phyloP scores from a whole-genome alignment of 495 filamentous ascomycete genomes.

The Trypethelium eluteriae region DNA sequence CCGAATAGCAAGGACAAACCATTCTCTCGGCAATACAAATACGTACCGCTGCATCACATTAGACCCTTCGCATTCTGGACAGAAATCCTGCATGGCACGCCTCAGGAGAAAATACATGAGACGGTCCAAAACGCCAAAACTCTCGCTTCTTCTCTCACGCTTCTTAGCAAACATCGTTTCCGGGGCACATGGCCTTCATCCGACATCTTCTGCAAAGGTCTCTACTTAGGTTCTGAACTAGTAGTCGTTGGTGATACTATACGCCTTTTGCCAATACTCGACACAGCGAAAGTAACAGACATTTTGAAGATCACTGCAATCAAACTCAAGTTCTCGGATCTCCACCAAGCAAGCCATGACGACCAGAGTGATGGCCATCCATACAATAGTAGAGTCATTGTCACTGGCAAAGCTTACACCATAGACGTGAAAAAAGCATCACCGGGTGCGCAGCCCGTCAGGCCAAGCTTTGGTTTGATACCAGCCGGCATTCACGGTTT shows the following conservation, averaged over 20 bases:
- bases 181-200: slow-evolving; percentile 49
- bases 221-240: slow-evolving; percentile 52
- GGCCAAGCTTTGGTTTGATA: slow-evolving; percentile 27
- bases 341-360: slow-evolving; percentile 39
- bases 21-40: slow-evolving; percentile 46
- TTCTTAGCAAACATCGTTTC: slow-evolving; percentile 46
- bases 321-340: slow-evolving; percentile 38
- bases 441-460: slow-evolving; percentile 23
- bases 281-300: slow-evolving; percentile 37
- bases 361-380: slow-evolving; percentile 42
- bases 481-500: slow-evolving; percentile 38
- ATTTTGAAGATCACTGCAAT: slow-evolving; percentile 49
- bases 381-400: slow-evolving; percentile 35
- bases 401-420: slow-evolving; percentile 48
- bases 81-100: slow-evolving; percentile 38
- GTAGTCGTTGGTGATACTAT: slow-evolving; percentile 47
- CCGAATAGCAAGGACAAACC: slow-evolving; percentile 45
- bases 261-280: slow-evolving; percentile 40
- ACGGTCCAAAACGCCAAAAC: slow-evolving; percentile 50
- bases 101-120: slow-evolving; percentile 40
- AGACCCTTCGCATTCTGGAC: slow-evolving; percentile 50
- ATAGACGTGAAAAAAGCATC: slow-evolving; percentile 27
- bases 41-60: slow-evolving; percentile 47
- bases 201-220: slow-evolving; percentile 43
- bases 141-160: slow-evolving; percentile 45